Percentiles rank a stretch among this genome's conserved stretches.
phyloP scores from a whole-genome alignment of 176 grass and related monocot species.

The Rhynchospora tenuis region DNA sequence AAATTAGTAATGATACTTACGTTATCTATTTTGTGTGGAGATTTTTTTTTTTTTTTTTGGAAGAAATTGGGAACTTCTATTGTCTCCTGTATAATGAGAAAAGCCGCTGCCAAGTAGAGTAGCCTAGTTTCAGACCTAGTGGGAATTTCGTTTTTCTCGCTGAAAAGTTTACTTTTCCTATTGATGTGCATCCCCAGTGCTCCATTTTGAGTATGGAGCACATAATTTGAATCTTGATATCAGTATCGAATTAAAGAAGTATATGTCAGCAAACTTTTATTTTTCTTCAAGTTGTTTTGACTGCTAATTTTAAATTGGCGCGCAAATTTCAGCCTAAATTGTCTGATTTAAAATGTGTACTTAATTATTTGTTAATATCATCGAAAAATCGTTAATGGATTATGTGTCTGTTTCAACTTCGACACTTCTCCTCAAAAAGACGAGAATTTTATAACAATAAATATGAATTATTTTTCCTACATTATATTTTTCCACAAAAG shows the following conservation, averaged over 20 bases:
- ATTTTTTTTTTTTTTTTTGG: too few relatives aligned
- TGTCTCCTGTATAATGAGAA: background rate
- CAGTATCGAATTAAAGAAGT: background rate
- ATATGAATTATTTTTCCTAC: too few relatives aligned
- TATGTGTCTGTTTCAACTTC: too few relatives aligned
- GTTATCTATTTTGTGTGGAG: too few relatives aligned
- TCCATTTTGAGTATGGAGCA: background rate
- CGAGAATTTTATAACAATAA: too few relatives aligned
- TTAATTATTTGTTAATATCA: background rate
- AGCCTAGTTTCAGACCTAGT: slow-evolving; percentile 15
- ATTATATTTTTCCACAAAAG: too few relatives aligned
- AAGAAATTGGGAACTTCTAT: too few relatives aligned
- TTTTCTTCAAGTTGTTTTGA: background rate
- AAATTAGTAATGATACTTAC: too few relatives aligned
- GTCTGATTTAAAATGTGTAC: too few relatives aligned
- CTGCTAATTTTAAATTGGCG: too few relatives aligned
- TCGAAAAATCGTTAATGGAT: background rate
- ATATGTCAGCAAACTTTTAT: background rate
- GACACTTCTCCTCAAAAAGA: too few relatives aligned
- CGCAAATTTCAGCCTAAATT: too few relatives aligned
- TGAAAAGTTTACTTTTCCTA: background rate
- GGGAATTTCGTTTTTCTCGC: slow-evolving; percentile 23
- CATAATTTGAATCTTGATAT: background rate
- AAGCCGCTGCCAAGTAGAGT: slow-evolving; percentile 29
- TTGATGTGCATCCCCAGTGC: background rate